Conservation (phyloP, 2,329 filamentous ascomycete species). For the Lasiodiplodia citricola region DNA sequence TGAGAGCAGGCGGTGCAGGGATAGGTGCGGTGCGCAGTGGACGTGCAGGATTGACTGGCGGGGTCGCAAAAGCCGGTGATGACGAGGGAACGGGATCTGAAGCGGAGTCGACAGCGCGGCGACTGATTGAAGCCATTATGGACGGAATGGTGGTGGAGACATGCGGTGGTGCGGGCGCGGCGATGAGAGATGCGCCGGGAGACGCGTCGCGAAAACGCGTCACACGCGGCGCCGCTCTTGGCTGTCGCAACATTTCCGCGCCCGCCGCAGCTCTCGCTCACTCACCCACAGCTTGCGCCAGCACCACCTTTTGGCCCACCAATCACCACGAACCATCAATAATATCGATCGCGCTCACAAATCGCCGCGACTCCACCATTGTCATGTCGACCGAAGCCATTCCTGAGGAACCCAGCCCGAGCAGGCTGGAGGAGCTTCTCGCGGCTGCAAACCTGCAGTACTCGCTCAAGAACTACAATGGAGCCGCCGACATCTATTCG, state of each 20-base stretch:
- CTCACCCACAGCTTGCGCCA: neutral
- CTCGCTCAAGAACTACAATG: constrained; percentile 84
- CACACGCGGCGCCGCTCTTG: constrained; percentile 2
- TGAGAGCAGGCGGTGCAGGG: constrained; percentile 53
- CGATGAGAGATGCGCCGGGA: constrained; percentile 7
- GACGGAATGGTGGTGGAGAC: constrained; percentile 13
- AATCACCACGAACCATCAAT: neutral
- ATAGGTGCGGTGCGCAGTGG: constrained; percentile 52
- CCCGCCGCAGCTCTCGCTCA: constrained; percentile 15
- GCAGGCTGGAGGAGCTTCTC: constrained; percentile 76
- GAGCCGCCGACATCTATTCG: constrained; percentile 84
- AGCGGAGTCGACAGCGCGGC: neutral
- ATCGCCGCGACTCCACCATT: neutral
- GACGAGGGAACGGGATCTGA: constrained; percentile 77
- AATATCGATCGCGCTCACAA: neutral
- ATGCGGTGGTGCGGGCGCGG: constrained; percentile 7
- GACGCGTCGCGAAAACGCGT: constrained; percentile 27
- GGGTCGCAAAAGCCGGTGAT: constrained; percentile 85
- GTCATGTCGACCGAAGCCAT: constrained; percentile 27
- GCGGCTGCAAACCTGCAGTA: constrained; percentile 85
- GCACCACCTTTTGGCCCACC: neutral
- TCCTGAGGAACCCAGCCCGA: constrained; percentile 51
- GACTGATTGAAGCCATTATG: constrained; percentile 22
- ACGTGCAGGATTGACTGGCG: constrained; percentile 75
- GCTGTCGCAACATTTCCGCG: constrained; percentile 12